These are phyloP conservation scores for Euphorbia tirucalli DNA, from an alignment of 345 rosid species.

Conservation along the genomic window DNA sequence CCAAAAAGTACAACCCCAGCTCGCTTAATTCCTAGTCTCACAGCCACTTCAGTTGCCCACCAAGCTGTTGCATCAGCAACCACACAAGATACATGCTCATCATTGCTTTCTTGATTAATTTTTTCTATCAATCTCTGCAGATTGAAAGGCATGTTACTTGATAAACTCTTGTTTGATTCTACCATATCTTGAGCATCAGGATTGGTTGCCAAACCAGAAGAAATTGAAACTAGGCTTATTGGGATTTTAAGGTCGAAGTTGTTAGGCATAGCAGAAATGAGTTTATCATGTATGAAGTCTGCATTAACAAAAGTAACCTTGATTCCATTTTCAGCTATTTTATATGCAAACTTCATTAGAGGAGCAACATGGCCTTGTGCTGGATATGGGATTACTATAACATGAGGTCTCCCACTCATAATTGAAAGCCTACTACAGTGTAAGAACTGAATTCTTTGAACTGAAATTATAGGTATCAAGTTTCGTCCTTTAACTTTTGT, in stretches of 20 bases:
- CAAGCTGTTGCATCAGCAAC: constrained; percentile 7
- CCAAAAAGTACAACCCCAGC: constrained; percentile 4
- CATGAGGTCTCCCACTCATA: constrained; percentile 24
- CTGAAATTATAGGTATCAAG: neutral
- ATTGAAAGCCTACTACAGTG: neutral
- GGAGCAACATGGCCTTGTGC: constrained; percentile 23
- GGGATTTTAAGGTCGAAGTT: neutral
- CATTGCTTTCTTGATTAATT: constrained; percentile 9
- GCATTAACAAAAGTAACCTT: constrained; percentile 40
- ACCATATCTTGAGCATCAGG: constrained; percentile 10
- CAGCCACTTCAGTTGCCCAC: constrained; percentile 10
- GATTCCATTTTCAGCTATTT: constrained; percentile 33
- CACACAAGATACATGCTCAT: neutral
- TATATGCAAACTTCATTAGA: constrained; percentile 35
- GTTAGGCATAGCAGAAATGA: constrained; percentile 17
- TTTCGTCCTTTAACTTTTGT: no score
- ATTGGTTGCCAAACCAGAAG: constrained; percentile 16
- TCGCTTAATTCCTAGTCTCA: neutral
- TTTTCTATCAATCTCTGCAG: constrained; percentile 27
- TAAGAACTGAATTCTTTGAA: no score
- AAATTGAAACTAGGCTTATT: constrained; percentile 28
- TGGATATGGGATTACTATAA: constrained; percentile 29
- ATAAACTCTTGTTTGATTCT: constrained; percentile 11
- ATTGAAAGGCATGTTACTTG: constrained; percentile 19
- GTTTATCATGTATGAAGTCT: constrained; percentile 18